Conservation (phyloP, 1,284 basidiomycete species). For the Pseudozyma tsukubaensis region DNA sequence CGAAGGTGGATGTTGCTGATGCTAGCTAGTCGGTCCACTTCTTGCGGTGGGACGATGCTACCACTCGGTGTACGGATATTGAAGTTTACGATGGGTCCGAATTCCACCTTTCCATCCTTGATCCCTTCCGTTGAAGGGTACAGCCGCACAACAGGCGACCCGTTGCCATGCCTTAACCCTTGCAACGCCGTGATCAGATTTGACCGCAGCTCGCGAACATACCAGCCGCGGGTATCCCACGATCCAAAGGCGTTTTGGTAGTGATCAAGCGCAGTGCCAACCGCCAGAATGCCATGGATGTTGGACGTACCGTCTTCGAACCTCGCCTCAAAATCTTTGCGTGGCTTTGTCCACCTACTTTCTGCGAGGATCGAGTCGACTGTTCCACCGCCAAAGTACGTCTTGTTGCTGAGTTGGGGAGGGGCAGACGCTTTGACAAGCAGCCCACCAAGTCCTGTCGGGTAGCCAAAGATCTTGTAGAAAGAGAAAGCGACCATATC, state of each 20-base stretch:
- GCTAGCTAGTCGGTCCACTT: conserved; percentile 52
- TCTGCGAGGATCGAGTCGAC: conserved; percentile 44
- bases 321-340: conserved; percentile 29
- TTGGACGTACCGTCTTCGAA: conserved; percentile 59
- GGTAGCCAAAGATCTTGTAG: conserved; percentile 60
- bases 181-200: conserved; percentile 22
- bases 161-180: conserved; percentile 41
- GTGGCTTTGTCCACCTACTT: conserved; percentile 36
- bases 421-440: conserved; percentile 41
- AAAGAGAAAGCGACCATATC: conserved; percentile 58
- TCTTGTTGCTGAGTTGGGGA: conserved; percentile 33
- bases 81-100: conserved; percentile 55
- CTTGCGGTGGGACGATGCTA: conserved; percentile 42
- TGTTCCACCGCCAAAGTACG: conserved; percentile 54
- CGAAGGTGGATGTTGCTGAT: conserved; percentile 57
- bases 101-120: conserved; percentile 1
- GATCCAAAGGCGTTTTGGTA: conserved; percentile 27
- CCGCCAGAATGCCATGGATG: conserved; percentile 51
- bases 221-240: conserved; percentile 17
- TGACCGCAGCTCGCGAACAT: conserved; percentile 27
- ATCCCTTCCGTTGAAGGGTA: conserved; percentile 2
- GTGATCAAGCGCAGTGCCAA: conserved; percentile 39
- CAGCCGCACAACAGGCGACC: conserved; percentile 22
- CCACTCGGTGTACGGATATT: conserved; percentile 33
- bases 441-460: conserved; percentile 54